Conservation (phyloP, 202 grass and related monocot genomes). For the Dendrocalamus latiflorus region DNA sequence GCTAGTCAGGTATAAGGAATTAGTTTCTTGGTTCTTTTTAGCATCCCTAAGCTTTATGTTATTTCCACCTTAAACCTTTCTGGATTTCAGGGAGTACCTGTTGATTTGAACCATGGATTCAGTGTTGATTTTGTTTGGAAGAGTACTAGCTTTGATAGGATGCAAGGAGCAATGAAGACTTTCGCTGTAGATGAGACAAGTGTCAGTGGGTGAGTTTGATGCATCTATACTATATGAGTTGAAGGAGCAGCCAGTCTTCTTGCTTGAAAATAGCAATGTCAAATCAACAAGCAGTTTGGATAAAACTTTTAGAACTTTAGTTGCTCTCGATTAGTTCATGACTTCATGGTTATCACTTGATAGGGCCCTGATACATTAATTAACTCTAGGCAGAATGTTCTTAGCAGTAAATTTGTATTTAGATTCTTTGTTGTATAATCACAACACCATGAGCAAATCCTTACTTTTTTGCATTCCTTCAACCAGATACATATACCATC, state of each 20-base stretch:
- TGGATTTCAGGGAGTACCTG: too few relatives aligned
- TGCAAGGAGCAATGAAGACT: slow-evolving; percentile 99
- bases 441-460: background rate
- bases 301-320: background rate
- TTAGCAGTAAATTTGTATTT: slow-evolving; percentile 6
- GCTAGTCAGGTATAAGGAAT: too few relatives aligned
- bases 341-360: background rate
- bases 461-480: background rate
- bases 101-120: slow-evolving; percentile 89
- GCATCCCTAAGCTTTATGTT: too few relatives aligned
- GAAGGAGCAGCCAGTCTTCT: background rate
- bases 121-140: slow-evolving; percentile 99
- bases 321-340: background rate
- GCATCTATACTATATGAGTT: background rate
- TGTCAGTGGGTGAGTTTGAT: slow-evolving; percentile 89
- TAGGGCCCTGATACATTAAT: background rate
- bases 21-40: too few relatives aligned
- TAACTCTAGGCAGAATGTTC: background rate
- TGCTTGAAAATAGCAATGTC: background rate
- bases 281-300: background rate
- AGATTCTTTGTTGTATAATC: background rate
- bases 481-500: slow-evolving; percentile 94
- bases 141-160: slow-evolving; percentile 98
- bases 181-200: slow-evolving; percentile 98
- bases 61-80: too few relatives aligned